A percentile compares a stretch with the other conserved stretches of the same genome.
Evolutionary conservation across 2,329 filamentous ascomycete species (phyloP).

Genomic region (Stachybotrys echinatus): DNA sequence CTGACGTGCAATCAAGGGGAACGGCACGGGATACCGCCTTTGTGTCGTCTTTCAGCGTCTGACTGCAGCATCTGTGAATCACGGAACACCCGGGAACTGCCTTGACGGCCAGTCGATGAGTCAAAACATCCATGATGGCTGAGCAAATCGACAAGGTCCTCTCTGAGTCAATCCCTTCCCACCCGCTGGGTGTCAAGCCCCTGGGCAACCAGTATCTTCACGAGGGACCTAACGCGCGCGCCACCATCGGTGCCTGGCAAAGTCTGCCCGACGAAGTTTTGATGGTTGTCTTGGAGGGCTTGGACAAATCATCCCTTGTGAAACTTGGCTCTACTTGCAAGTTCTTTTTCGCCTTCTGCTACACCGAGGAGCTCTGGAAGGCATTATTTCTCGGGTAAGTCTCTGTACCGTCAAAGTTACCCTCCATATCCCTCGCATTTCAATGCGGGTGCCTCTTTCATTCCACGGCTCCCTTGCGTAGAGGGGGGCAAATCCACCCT

Average conservation of each 20-base stretch:
- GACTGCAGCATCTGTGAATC: no score
- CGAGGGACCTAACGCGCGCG: conserved; percentile 60
- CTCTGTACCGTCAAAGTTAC: background rate
- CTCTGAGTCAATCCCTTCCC: conserved; percentile 57
- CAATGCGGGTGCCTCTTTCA: no score
- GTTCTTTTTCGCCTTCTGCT: conserved; percentile 79
- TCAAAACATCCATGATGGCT: conserved; percentile 10
- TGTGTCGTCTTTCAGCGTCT: no score
- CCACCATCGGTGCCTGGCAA: conserved; percentile 59
- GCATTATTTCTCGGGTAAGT: conserved; percentile 78
- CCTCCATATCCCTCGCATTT: background rate
- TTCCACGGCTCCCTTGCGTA: no score
- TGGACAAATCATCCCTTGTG: conserved; percentile 60
- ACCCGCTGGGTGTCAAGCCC: conserved; percentile 82
- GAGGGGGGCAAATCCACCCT: no score
- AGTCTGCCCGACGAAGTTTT: conserved; percentile 77
- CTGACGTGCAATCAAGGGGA: no score
- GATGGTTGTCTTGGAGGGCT: conserved; percentile 66
- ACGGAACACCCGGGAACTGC: no score
- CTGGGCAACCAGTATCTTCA: conserved; percentile 76
- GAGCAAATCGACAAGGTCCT: background rate
- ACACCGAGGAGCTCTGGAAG: conserved; percentile 87
- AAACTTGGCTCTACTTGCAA: conserved; percentile 73
- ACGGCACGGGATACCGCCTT: no score
- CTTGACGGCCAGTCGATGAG: conserved; percentile 7